phyloP scores from a whole-genome alignment of 257 asterid genomes.

The Rubia yunnanensis region DNA sequence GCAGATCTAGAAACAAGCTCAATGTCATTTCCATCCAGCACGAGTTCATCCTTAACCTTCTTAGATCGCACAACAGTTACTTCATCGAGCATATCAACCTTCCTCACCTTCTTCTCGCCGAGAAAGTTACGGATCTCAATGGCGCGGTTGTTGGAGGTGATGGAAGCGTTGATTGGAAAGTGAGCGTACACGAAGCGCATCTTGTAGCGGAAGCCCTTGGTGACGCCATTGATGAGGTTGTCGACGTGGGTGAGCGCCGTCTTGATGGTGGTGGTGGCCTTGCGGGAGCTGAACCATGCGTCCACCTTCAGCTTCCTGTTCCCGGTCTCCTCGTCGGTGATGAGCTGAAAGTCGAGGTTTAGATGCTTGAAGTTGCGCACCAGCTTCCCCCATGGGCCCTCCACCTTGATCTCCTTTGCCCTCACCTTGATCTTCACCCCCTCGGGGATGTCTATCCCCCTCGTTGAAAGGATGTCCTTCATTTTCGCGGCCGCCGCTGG shows the following conservation, averaged over 20 bases:
- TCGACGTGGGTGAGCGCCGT: constrained; percentile 74
- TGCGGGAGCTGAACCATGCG: no score
- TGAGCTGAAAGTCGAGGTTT: no score
- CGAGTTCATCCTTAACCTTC: no score
- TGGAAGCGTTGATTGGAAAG: constrained; percentile 73
- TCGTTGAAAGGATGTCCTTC: constrained; percentile 69
- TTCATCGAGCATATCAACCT: no score
- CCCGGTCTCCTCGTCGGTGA: no score
- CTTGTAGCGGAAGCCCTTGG: constrained; percentile 75
- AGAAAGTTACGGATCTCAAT: constrained; percentile 87
- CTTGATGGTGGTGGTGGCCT: constrained; percentile 71
- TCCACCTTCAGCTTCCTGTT: no score
- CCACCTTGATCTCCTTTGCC: constrained; percentile 65
- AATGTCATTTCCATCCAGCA: no score
- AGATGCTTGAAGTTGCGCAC: constrained; percentile 56
- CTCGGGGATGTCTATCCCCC: constrained; percentile 76
- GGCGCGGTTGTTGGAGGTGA: constrained; percentile 35
- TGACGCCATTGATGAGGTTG: constrained; percentile 67
- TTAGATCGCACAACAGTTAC: no score
- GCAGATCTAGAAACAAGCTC: no score
- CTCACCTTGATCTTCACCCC: no score
- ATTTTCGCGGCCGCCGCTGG: constrained; percentile 12
- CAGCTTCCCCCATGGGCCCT: constrained; percentile 75
- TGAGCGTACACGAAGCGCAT: constrained; percentile 87
- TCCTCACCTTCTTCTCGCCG: constrained; percentile 91